Evolutionary conservation across 805 yeast genomes (phyloP), one percentile per base, ranked within the genome.

Genomic region (Novakomyces olei): DNA sequence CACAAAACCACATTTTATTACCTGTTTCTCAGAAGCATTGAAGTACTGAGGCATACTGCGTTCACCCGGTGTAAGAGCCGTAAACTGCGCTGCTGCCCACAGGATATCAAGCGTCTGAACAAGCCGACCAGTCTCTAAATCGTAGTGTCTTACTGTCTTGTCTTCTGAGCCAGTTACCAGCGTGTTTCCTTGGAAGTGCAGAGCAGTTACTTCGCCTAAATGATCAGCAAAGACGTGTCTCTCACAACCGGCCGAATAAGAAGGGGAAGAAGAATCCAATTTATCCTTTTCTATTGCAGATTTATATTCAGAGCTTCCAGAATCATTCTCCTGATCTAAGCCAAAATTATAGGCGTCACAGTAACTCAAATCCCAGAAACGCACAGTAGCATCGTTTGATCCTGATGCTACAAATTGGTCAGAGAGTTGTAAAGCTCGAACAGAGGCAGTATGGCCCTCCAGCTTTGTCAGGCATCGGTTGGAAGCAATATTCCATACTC

Each of bases 401-500:
- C 81, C 83, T 1, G 67, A 54, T 26, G 57, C 64, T 32, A 55
- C 61, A 7, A 61, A 37, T 12, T 58, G 50, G 24, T 65, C 65
- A 27, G 65, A 63, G 58, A 71, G 57, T 42, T 69, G 72, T 50
- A 74, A 51, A 41, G 75, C 68, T 29, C 54, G 56, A 4, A 74
- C 73, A 5, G 67, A 53, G 0, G 76, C 67, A 8, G 19, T 36
- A 44, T 75, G 85, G 14, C 81, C 81, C 34, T 57, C 64, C 31
- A 74, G 53, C 20, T 56, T 44, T 2, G 71, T 71, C 17, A 54
- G 44, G 31, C 65, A 61, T 36, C 56, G 57, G 7, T 67, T 63
- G 19, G 65, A 58, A 25, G 72, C 64, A 42, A 75, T 50, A 54
- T 81, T 92, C 93, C 93, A 81, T 4, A 81, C 75, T 40, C 73